Conservation (phyloP, 768 basidiomycete genomes). For the Auriscalpium vulgare region DNA sequence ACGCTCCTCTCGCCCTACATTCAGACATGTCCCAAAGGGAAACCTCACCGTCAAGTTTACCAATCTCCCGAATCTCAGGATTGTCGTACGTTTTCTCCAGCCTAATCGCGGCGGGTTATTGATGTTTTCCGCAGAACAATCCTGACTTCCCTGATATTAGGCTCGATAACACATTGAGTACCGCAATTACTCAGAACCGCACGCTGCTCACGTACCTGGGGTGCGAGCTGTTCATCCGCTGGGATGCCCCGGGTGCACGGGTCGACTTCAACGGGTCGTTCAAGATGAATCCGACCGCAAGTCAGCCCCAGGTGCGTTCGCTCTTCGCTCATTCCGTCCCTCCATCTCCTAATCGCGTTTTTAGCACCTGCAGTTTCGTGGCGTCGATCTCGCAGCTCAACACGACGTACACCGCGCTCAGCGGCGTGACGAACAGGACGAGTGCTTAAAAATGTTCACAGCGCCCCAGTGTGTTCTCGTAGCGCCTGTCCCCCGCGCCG, state of each 20-base stretch:
- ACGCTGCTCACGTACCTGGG: conserved; percentile 42
- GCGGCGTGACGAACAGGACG: conserved; percentile 29
- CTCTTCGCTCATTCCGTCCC: not conserved
- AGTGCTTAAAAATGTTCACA: conserved; percentile 27
- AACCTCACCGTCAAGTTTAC: conserved; percentile 45
- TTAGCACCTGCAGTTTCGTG: conserved; percentile 29
- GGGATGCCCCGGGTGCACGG: conserved; percentile 46
- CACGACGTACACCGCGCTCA: conserved; percentile 46
- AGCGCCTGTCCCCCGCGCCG: too few relatives aligned
- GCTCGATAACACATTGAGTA: conserved; percentile 30
- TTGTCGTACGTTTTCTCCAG: conserved; percentile 28
- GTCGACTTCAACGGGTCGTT: conserved; percentile 44
- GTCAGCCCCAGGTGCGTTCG: conserved; percentile 30
- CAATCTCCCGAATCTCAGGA: conserved; percentile 48
- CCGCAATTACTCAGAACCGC: conserved; percentile 48
- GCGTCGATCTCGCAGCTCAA: conserved; percentile 58
- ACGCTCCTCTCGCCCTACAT: conserved; percentile 49
- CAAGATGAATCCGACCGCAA: conserved; percentile 41
- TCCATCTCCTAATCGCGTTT: not conserved
- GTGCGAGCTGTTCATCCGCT: conserved; percentile 36
- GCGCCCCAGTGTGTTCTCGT: too few relatives aligned
- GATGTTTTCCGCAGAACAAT: conserved; percentile 21
- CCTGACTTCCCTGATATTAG: conserved; percentile 19
- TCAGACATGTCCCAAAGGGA: conserved; percentile 39
- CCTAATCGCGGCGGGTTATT: too few relatives aligned